phyloP scores from a whole-genome alignment of 441 rosid genomes.

The Flueggea neowawraea region DNA sequence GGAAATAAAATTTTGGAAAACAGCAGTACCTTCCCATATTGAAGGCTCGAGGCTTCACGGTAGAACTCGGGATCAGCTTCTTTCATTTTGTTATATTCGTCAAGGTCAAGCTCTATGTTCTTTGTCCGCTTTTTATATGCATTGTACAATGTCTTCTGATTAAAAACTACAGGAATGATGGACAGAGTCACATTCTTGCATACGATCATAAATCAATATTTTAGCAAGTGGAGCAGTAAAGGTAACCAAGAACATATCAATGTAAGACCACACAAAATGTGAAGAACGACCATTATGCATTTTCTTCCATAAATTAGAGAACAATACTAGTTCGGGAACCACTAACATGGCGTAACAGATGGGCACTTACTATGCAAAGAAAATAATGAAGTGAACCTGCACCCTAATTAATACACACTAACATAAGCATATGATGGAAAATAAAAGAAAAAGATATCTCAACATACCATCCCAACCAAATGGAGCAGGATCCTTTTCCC shows the following conservation, averaged over 20 bases:
- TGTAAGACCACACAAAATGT: too few relatives aligned
- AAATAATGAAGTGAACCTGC: too few relatives aligned
- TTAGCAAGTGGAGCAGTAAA: background rate
- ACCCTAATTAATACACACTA: too few relatives aligned
- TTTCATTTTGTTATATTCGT: constrained; percentile 89
- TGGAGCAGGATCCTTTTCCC: constrained; percentile 98
- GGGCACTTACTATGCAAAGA: too few relatives aligned
- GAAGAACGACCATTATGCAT: too few relatives aligned
- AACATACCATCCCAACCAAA: constrained; percentile 92
- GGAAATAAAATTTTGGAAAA: constrained; percentile 1
- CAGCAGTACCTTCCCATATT: constrained; percentile 77
- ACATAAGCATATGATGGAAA: too few relatives aligned
- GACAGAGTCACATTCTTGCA: background rate
- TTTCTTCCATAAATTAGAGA: too few relatives aligned
- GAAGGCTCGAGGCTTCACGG: constrained; percentile 94
- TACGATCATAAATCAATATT: background rate
- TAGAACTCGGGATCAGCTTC: constrained; percentile 98
- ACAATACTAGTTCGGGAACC: too few relatives aligned
- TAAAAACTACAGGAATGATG: constrained; percentile 51
- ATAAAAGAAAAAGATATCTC: background rate
- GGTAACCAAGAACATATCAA: background rate
- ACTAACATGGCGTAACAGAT: too few relatives aligned
- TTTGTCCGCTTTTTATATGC: constrained; percentile 88
- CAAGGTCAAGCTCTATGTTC: constrained; percentile 66
- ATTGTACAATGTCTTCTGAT: constrained; percentile 80